Percentiles rank a stretch among this genome's conserved stretches.
Conservation (phyloP, 2,329 filamentous ascomycete genomes). For the Lasiodiplodia gonubiensis region DNA sequence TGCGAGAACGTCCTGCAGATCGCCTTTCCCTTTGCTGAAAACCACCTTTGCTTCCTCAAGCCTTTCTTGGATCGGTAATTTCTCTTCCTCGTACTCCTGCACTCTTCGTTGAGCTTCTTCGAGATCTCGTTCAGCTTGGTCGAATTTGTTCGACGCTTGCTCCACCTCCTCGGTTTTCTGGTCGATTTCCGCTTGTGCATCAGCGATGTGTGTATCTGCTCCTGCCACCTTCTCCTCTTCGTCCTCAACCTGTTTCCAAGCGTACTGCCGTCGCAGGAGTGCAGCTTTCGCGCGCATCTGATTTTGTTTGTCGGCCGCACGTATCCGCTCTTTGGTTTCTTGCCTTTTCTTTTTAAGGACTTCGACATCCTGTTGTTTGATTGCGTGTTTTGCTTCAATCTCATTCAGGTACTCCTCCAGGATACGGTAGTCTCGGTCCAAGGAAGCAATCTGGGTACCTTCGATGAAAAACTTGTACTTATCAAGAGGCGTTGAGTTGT, state of each 20-base stretch:
- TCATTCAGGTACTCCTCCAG: slow-evolving; percentile 79
- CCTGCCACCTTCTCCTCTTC: slow-evolving; percentile 62
- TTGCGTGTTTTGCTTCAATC: slow-evolving; percentile 64
- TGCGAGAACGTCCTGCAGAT: slow-evolving; percentile 57
- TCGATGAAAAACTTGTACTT: slow-evolving; percentile 98
- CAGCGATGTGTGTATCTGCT: slow-evolving; percentile 33
- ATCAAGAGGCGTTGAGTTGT: slow-evolving; percentile 76
- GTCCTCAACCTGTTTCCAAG: slow-evolving; percentile 79
- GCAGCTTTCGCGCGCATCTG: slow-evolving; percentile 66
- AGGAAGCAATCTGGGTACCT: slow-evolving; percentile 88
- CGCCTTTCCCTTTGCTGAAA: slow-evolving; percentile 60
- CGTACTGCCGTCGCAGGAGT: slow-evolving; percentile 68
- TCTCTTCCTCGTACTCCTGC: slow-evolving; percentile 41
- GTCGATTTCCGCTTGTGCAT: slow-evolving; percentile 50
- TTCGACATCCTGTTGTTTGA: slow-evolving; percentile 67
- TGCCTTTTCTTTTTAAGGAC: slow-evolving; percentile 64
- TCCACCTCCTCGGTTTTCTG: slow-evolving; percentile 54
- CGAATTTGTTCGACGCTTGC: slow-evolving; percentile 49
- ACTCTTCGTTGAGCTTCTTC: slow-evolving; percentile 45
- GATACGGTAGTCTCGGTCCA: slow-evolving; percentile 89
- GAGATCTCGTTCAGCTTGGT: slow-evolving; percentile 50
- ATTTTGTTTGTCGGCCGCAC: slow-evolving; percentile 65
- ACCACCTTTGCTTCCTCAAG: slow-evolving; percentile 57
- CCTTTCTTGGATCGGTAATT: slow-evolving; percentile 54
- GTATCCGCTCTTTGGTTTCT: slow-evolving; percentile 68